Percentiles rank a stretch among this genome's conserved stretches.
Conservation (phyloP, 495 filamentous ascomycete genomes). For the Acidiella bohemica region DNA sequence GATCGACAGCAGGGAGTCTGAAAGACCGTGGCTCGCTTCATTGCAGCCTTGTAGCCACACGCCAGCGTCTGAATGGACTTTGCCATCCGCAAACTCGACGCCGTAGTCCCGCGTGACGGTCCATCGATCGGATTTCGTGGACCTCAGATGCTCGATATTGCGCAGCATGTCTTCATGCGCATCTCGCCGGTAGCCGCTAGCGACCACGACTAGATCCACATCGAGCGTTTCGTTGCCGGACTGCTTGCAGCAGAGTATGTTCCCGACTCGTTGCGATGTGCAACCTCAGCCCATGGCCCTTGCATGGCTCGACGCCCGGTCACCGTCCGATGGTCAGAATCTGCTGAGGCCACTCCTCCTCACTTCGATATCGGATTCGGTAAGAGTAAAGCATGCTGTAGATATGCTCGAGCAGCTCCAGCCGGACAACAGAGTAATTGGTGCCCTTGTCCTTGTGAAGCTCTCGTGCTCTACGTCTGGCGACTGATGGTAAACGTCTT, state of each 20-base stretch:
- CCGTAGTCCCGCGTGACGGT: constrained; percentile 54
- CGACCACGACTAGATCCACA: constrained; percentile 69
- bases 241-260: constrained; percentile 23
- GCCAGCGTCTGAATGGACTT: constrained; percentile 50
- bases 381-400: constrained; percentile 80
- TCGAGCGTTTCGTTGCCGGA: constrained; percentile 44
- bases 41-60: constrained; percentile 94
- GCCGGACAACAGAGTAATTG: constrained; percentile 87
- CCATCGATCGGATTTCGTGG: constrained; percentile 33
- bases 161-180: constrained; percentile 66
- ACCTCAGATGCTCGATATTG: constrained; percentile 48
- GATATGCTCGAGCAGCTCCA: constrained; percentile 73
- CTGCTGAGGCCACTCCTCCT: constrained; percentile 63
- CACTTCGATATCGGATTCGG: constrained; percentile 52
- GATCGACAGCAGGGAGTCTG: constrained; percentile 68
- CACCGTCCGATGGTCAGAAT: constrained; percentile 56
- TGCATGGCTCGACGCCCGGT: constrained; percentile 41
- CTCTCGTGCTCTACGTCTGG: constrained; percentile 46
- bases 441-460: constrained; percentile 58
- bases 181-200: constrained; percentile 73
- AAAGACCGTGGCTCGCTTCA: constrained; percentile 81
- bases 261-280: constrained; percentile 9
- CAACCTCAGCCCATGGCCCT: constrained; percentile 14
- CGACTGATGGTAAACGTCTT: constrained; percentile 53
- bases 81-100: constrained; percentile 49